These are phyloP conservation scores for Hypericum androsaemum DNA, from an alignment of 345 rosid species.

Conservation along the genomic window DNA sequence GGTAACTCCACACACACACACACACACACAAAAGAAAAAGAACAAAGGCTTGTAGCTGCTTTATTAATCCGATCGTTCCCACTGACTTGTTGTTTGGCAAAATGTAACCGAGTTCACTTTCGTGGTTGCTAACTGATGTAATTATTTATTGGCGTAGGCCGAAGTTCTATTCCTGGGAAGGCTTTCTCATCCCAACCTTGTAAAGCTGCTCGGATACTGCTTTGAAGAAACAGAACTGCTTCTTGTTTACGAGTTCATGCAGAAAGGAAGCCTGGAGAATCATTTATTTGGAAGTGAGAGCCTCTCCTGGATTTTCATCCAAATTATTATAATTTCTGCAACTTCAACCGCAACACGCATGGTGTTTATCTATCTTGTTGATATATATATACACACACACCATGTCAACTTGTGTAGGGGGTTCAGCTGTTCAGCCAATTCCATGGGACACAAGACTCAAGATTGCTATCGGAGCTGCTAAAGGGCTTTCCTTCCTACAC, in stretches of 20 bases:
- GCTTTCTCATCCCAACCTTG: slow-evolving; percentile 83
- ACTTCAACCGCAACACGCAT: background rate
- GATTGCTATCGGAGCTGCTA: slow-evolving; percentile 76
- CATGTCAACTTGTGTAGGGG: slow-evolving; percentile 36
- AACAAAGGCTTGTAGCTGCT: background rate
- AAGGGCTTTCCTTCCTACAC: slow-evolving; percentile 70
- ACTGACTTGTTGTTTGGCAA: no score
- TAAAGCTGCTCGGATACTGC: slow-evolving; percentile 73
- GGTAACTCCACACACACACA: slow-evolving; percentile 38
- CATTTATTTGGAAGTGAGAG: slow-evolving; percentile 76
- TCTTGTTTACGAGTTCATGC: slow-evolving; percentile 81
- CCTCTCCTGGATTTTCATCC: background rate
- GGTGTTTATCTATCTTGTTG: background rate
- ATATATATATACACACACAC: no score
- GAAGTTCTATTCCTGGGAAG: slow-evolving; percentile 81
- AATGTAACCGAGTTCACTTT: background rate
- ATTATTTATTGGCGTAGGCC: slow-evolving; percentile 35
- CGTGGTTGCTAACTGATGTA: background rate
- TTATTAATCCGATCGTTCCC: background rate
- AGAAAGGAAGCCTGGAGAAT: slow-evolving; percentile 90
- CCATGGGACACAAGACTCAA: slow-evolving; percentile 63
- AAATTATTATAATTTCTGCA: background rate
- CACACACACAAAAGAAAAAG: no score
- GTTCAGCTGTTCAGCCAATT: slow-evolving; percentile 71
- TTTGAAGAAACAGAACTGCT: slow-evolving; percentile 74